These are phyloP conservation scores for Tubosaeta sp. DNA, from an alignment of 768 basidiomycete species.

Conservation along the genomic window DNA sequence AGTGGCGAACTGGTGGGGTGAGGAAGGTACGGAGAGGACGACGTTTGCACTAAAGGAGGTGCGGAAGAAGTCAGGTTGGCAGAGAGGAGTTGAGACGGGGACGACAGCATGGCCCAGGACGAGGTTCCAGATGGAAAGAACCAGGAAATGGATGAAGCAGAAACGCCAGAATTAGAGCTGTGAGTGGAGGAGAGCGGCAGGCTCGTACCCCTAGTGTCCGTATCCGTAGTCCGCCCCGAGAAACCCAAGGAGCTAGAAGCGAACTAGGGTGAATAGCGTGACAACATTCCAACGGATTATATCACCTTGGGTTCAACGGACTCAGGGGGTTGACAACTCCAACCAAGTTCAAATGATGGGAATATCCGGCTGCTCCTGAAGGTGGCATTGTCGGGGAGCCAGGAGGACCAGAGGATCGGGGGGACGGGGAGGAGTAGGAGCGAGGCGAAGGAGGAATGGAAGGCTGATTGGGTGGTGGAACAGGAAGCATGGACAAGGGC, in stretches of 20 bases:
- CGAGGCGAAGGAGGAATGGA: conserved; percentile 1
- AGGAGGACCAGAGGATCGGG: conserved; percentile 1
- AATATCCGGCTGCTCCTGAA: neutral
- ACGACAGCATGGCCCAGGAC: neutral
- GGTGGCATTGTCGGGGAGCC: conserved; percentile 3
- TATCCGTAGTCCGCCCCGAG: neutral
- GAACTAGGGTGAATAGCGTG: conserved; percentile 1
- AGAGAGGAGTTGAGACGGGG: neutral
- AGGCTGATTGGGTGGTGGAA: conserved; percentile 7
- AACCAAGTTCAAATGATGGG: neutral
- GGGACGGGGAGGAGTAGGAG: neutral
- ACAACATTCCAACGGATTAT: neutral
- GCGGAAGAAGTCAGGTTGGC: neutral
- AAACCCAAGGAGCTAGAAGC: conserved; percentile 1
- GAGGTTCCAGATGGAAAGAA: neutral
- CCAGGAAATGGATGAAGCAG: neutral
- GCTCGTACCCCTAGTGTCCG: conserved; percentile 20
- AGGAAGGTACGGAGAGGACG: conserved; percentile 2
- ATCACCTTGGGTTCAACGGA: conserved; percentile 11
- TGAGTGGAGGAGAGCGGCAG: conserved; percentile 2
- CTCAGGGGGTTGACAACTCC: neutral
- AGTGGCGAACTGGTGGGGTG: neutral
- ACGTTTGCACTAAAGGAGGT: neutral
- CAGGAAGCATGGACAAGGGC: conserved; percentile 16
- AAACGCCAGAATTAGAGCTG: conserved; percentile 17